Base-by-base conservation (phyloP, 1,284 basidiomycete genomes). In the Mrakiaceae sp. region DNA sequence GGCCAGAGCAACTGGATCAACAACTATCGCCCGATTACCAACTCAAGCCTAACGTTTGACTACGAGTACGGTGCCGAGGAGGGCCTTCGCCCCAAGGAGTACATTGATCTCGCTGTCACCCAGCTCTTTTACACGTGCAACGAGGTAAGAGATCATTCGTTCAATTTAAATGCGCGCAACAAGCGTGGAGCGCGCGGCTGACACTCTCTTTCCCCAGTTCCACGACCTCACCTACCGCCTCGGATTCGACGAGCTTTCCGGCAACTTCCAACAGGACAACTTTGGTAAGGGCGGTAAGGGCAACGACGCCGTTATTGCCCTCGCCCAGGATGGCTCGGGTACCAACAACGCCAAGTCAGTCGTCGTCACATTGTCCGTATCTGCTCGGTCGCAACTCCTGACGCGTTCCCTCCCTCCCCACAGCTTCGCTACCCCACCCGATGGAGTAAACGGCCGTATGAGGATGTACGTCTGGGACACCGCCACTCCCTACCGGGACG, bases 211-310 rank as follows among this genome's bases (percentile, higher is more conserved):
- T 64, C 12, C 40, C 27, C 46, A 67, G 68, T 79, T 77, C 71
- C 80, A 81, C 71, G 80, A 81, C 70, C 67, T 77, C 14, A 71
- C 74, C 51, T 72, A 77, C 69, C 83, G 84, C 53, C 87, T 92
- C 69, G 93, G 93, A 43, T 96, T 97, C 75, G 88, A 88, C 73
- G 93, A 97, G 76, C 81, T 83, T 7, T 81, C 90, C 3, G 92
- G 94, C 50, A 98, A 98, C 82, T 98, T 98, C 86, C 94, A 98
- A 77, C 89, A 94, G 74, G 81, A 90, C 82, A 97, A 98, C 84
- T 93, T 92, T 73, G 90, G 85, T 1, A 84, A 86, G 60, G 94
- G 93, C 47, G 94, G 94, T 52, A 78, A 79, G 66, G 92, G 89
- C 72, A 83, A 83, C 68, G 94, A 98, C 71, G 92, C 85, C 54